These are phyloP conservation scores for Rosellinia necatrix DNA, from an alignment of 2,329 filamentous ascomycete species.

Conservation along the genomic window DNA sequence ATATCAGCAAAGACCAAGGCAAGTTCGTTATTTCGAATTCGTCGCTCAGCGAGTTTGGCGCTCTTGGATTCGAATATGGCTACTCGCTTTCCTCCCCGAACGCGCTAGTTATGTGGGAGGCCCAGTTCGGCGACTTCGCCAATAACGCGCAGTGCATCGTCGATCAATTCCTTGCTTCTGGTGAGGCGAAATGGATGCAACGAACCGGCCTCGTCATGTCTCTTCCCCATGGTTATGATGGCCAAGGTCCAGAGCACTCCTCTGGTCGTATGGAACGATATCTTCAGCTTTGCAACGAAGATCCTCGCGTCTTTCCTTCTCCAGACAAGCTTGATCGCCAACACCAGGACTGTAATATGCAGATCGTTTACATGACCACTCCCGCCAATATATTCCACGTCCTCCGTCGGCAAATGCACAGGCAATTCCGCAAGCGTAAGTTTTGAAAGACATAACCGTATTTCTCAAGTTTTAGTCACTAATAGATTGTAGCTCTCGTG, in stretches of 20 bases:
- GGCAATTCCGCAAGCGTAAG: slow-evolving; percentile 98
- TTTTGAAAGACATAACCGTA: slow-evolving; percentile 25
- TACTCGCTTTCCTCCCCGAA: slow-evolving; percentile 97
- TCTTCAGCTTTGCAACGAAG: slow-evolving; percentile 95
- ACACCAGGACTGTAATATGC: slow-evolving; percentile 99
- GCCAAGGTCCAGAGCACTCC: slow-evolving; percentile 97
- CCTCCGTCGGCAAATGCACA: slow-evolving; percentile 95
- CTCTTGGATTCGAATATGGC: slow-evolving; percentile 96
- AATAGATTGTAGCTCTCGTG: slow-evolving; percentile 69
- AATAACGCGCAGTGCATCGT: slow-evolving; percentile 99
- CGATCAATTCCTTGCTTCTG: slow-evolving; percentile 97
- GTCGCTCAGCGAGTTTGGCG: slow-evolving; percentile 71
- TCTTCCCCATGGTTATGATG: slow-evolving; percentile 95
- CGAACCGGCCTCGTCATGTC: slow-evolving; percentile 96
- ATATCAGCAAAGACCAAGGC: slow-evolving; percentile 88
- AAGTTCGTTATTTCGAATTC: slow-evolving; percentile 98
- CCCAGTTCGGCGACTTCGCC: slow-evolving; percentile 98
- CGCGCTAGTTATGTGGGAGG: slow-evolving; percentile 98
- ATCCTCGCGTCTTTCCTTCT: slow-evolving; percentile 88
- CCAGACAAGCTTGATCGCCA: slow-evolving; percentile 91
- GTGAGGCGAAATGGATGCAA: slow-evolving; percentile 98
- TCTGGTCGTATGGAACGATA: slow-evolving; percentile 97
- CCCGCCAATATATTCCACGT: slow-evolving; percentile 97
- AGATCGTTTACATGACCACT: slow-evolving; percentile 96
- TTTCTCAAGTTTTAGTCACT: slow-evolving; percentile 27